Base-by-base conservation (phyloP, 768 basidiomycete genomes). In the Lentinula sp. region DNA sequence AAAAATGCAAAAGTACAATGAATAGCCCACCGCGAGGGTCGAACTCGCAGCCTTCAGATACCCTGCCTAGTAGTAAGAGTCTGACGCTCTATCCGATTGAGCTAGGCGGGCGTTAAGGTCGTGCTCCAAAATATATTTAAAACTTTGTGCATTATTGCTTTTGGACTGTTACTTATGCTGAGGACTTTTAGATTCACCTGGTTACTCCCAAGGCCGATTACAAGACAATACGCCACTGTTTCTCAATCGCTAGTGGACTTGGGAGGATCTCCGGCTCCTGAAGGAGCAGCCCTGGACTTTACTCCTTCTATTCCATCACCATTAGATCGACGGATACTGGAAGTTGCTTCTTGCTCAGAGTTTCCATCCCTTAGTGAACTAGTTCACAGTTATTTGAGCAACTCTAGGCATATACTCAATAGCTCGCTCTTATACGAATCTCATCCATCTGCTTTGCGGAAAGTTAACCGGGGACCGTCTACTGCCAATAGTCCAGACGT, bases 1-100 rank as follows among this genome's bases (percentile, higher is more conserved):
- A 3, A 28, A 28, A 28, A 28, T 28, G 28, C 31, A 35, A 6
- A 21, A 35, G 2, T 46, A 0, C 2, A 18, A 10, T 13, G 2
- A 35, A 57, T 84, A 86, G 85, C 85, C 86, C 85, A 86, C 84
- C 86, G 86, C 86, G 86, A 85, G 86, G 85, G 80, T 88, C 86
- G 86, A 88, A 88, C 86, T 85, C 86, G 86, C 86, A 87, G 83
- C 86, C 86, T 87, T 87, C 84, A 88, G 86, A 88, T 87, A 32
- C 35, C 37, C 43, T 16, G 11, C 28, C 56, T 28, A 40, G 7
- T 3, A 1, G 0, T 81, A 80, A 80, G 73, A 83, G 81, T 82
- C 80, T 81, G 80, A 82, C 81, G 81, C 81, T 82, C 81, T 82
- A 80, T 77, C 81, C 81, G 78, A 82, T 82, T 82, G 81, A 82